Base-by-base conservation (phyloP, 441 rosid genomes). In the Macaranga tanarius region DNA sequence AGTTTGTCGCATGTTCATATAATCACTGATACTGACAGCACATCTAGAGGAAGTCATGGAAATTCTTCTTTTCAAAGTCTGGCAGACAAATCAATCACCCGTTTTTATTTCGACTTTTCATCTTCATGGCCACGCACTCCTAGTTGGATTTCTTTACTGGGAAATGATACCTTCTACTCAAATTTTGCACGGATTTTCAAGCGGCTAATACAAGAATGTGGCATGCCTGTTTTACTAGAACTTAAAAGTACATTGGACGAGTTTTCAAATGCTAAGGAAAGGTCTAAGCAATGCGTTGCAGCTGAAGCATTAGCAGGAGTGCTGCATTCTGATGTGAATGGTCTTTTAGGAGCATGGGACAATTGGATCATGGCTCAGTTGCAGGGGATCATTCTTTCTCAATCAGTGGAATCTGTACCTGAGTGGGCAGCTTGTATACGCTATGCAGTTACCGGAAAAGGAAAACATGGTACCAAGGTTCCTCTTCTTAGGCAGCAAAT, bases 51-150 rank as follows among this genome's bases (percentile, higher is more conserved):
- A 82, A 87, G 82, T 80, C 95, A 90, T 42, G 97, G 98, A 72
- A 86, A 84, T 81, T 88, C 97, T 74, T 92, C 95, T 71, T 86
- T 96, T 69, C 99, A 92, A 85, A 93, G 96, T 78, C 83, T 87
- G 79, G 96, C 93, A 62, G 98, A 96, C 87, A 93, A 89, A 87
- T 93, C 98, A 62, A 93, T 92, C 76, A 93, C 98, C 77, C 95
- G 89, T 60, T 93, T 96, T 85, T 96, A 90, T 83, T 96, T 96
- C 44, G 97, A 96, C 77, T 96, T 96, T 82, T 90, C 98, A 64
- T 88, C 99, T 67, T 89, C 99, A 17, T 96, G 99, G 99, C 99
- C 99, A 69, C 96, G 96, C 52, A 96, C 99, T 73, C 99, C 99
- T 71, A 90, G 93, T 80, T 96, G 99, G 98, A 92, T 92, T 56